Evolutionary conservation across 163 green algal genomes (phyloP), one percentile per base, ranked within the genome.

Genomic region (Picocystis sp.): DNA sequence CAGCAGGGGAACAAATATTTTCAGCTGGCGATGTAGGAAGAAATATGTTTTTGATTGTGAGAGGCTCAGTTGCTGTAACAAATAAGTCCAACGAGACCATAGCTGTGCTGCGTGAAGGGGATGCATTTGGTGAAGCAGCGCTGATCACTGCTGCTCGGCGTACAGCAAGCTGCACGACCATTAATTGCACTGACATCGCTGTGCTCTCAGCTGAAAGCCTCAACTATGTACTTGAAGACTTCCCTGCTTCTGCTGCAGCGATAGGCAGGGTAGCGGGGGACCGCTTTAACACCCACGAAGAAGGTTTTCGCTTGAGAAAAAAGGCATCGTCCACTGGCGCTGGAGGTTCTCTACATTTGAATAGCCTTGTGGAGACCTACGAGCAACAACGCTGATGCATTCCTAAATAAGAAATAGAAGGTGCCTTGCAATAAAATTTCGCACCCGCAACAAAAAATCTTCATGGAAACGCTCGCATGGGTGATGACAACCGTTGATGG

Each of bases 41-140:
- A 35, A 65, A 76, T 41, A 76, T 80, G 68, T 74, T 74, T 53
- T 66, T 80, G 52, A 77, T 80, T 45, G 60, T 19, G 76, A 77
- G 61, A 61, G 69, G 69, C 22, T 45, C 61, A n/a, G 58, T 75
- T 15, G 69, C 69, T 3, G 69, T 77, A 15, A 49, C 62, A n/a
- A 77, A 77, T 56, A 61, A 49, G n/a, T 60, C 73, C 47, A 55
- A 57, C 5, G 72, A 80, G 61, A 59, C 72, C 61, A 50, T 80
- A 54, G 54, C 68, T 13, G 50, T 80, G 10, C 61, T 80, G 50
- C 21, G 48, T 24, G 50, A 73, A 51, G 67, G 68, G 41, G 64
- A 63, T 19, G 76, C 66, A 56, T 80, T 80, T 60, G 72, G 72
- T 3, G 72, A 80, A 57, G 61, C 76, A 12, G 68, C 46, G 3